These are phyloP conservation scores for Microcyclospora pomicola DNA, from an alignment of 2,329 filamentous ascomycete genomes.

Conservation along the genomic window DNA sequence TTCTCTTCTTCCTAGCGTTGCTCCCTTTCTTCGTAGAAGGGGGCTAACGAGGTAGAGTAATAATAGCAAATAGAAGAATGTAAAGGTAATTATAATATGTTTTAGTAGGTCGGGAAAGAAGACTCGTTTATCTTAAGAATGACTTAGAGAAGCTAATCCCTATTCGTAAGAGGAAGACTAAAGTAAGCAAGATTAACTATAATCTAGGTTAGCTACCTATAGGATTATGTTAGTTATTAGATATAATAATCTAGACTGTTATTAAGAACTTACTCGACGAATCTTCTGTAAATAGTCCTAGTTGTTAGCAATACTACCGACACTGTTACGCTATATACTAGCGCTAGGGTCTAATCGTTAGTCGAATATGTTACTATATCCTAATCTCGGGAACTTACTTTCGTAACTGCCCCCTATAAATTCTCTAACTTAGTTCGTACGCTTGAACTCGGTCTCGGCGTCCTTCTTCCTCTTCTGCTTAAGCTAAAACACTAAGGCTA, in stretches of 20 bases:
- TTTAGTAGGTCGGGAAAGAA: too few relatives aligned
- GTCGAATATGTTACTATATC: constrained; percentile 60
- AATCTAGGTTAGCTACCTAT: constrained; percentile 2
- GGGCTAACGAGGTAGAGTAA: too few relatives aligned
- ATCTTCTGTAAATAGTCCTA: constrained; percentile 94
- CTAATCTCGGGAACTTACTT: constrained; percentile 39
- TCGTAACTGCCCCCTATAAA: constrained; percentile 35
- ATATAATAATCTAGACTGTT: constrained; percentile 82
- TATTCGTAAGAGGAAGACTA: too few relatives aligned
- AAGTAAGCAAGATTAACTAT: not conserved
- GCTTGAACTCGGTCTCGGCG: constrained; percentile 71
- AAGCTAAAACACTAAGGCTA: constrained; percentile 58
- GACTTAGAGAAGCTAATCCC: too few relatives aligned
- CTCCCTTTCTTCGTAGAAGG: too few relatives aligned
- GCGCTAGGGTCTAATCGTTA: constrained; percentile 72
- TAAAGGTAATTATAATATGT: too few relatives aligned
- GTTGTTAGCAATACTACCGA: constrained; percentile 93
- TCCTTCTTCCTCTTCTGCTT: constrained; percentile 62
- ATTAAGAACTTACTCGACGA: constrained; percentile 57
- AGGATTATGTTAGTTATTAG: not conserved
- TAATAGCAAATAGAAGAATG: too few relatives aligned
- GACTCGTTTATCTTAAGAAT: too few relatives aligned
- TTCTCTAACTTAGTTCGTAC: constrained; percentile 63
- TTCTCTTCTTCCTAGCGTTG: too few relatives aligned
- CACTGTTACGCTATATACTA: constrained; percentile 39